Conservation (phyloP, 2,329 filamentous ascomycete species). For the Colletotrichum coccodes region DNA sequence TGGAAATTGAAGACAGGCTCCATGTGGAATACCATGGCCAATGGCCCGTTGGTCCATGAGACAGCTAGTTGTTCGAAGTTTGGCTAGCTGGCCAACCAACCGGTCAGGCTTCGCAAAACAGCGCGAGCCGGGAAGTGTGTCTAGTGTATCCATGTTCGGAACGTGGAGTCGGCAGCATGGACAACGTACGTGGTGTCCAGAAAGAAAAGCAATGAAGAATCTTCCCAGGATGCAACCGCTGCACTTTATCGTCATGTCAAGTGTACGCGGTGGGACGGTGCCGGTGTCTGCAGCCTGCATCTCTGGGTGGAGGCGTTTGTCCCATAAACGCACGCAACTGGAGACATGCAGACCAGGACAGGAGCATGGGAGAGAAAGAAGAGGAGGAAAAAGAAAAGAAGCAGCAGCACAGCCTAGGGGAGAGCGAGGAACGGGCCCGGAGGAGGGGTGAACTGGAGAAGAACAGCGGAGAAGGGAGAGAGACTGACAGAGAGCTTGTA, state of each 20-base stretch:
- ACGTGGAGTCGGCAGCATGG: conserved; percentile 27
- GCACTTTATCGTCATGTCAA: neutral
- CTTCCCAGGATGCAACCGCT: conserved; percentile 4
- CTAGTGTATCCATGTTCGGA: conserved; percentile 21
- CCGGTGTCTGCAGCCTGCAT: neutral
- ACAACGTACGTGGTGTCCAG: conserved; percentile 15
- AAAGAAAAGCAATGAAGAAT: conserved; percentile 25
- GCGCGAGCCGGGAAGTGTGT: neutral
- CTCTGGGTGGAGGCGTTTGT: conserved; percentile 15
- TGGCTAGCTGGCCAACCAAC: neutral
- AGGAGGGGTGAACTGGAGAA: neutral
- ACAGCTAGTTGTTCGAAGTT: neutral
- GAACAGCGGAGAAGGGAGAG: neutral
- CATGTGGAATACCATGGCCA: neutral
- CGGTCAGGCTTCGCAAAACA: neutral
- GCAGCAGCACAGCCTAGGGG: neutral
- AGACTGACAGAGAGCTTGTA: neutral
- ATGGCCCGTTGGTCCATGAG: neutral
- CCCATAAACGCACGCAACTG: conserved; percentile 9
- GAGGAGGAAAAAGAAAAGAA: conserved; percentile 16
- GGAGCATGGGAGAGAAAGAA: neutral
- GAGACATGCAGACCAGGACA: conserved; percentile 6
- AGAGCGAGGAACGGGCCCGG: neutral
- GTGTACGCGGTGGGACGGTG: neutral
- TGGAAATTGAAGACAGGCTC: neutral